Evolutionary conservation across 2,329 filamentous ascomycete genomes (phyloP), one percentile per base, ranked within the genome.

Genomic region (Fusarium clavum): DNA sequence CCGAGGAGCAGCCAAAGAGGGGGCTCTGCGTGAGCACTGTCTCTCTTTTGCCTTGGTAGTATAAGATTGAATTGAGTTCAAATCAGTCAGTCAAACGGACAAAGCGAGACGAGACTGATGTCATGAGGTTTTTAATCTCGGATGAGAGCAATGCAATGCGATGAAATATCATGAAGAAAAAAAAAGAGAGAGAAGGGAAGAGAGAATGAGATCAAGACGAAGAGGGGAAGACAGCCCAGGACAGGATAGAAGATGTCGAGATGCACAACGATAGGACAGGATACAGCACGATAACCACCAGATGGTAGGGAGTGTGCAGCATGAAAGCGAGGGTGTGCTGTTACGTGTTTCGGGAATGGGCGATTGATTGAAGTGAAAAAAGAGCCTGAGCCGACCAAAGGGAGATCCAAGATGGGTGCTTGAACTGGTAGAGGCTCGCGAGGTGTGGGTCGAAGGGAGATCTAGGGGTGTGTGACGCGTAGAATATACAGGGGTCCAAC

Each of bases 301-400:
- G 40, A 48, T 29, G 48, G 41, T 27, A 61, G 61, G 48, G 63
- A 43, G 63, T 66, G 43, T 61, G 27, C 54, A 49, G 24, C 41
- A 27, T 40, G 20, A 48, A 47, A 45, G 43, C 32, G 55, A 54
- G 58, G 67, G 67, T 29, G 63, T 70, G 22, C 32, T 40, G 24
- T 25, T 52, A 25, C 41, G 48, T 64, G 68, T 70, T 71, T 69
- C 67, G 67, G 66, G 67, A 58, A 70, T 63, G 66, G 58, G 38
- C 40, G 38, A 70, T 63, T 67, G 53, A 65, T 41, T 57, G 52
- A 45, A 34, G 52, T 18, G 58, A 41, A 46, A 49, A 51, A 62
- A 55, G 49, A 62, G 60, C 54, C 49, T 30, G 52, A 56, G 48
- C 57, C 54, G 66, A 70, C 67, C 67, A 70, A 70, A 70, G 67